Evolutionary conservation across 164 flowering plant species (phyloP), one percentile per base, ranked within the genome.

Genomic region (Magnolia kwangsiensis): DNA sequence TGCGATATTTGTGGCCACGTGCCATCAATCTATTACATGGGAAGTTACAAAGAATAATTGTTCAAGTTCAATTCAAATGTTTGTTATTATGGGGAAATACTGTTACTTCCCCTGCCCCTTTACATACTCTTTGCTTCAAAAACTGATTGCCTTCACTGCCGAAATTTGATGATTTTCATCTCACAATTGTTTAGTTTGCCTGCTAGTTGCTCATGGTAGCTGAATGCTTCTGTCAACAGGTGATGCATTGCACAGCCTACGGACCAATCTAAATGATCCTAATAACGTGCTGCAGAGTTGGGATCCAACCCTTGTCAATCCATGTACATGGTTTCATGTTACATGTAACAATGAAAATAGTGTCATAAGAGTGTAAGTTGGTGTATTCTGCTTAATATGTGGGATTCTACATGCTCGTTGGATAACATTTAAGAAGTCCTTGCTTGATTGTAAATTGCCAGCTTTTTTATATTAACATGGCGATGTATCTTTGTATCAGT

Each of bases 281-380:
- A 91, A 88, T 78, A 90, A 90, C 85, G 95, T 93, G 55, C 82
- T 95, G 37, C 96, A 95, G 81, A 93, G 96, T 83, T 95, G 98
- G 98, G 97, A 95, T 84, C 96, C 97, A 50, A 93, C 96, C 7
- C 92, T 95, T 64, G 97, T 93, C 65, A 95, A 91, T 71, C 98
- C 98, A 4, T 95, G 98, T 81, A 93, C 97, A 50, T 93, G 98
- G 98, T 91, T 91, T 81, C 98, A 95, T 84, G 96, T 95, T 58
- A 93, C 96, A 61, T 93, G 98, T 82, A 92, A 91, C 87, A 90
- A 84, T 72, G 98, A 95, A 64, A 93, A 92, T 77, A 93, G 96
- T 84, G 98, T 93, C 74, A 92, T 90, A 80, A 86, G 97, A 88
- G 95, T 95, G 98, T 95, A 88, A 86, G 88, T 31, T 8, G 31